phyloP scores from a whole-genome alignment of 306 rosid species.

The Quercus cerris region DNA sequence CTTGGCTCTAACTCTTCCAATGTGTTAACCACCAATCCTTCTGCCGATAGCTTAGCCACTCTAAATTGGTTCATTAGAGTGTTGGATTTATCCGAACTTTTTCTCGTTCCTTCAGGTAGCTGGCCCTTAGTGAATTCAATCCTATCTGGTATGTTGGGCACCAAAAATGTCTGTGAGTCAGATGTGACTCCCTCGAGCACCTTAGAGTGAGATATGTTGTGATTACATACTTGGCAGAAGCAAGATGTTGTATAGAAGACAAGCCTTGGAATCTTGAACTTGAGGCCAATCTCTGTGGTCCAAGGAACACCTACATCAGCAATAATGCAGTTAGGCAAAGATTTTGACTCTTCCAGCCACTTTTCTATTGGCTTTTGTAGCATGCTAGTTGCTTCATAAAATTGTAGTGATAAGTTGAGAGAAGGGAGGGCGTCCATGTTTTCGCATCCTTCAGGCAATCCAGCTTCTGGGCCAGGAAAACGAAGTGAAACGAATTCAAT shows the following conservation, averaged over 20 bases:
- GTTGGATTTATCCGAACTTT: not conserved
- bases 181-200: conserved; percentile 27
- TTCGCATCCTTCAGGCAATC: conserved; percentile 24
- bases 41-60: conserved; percentile 38
- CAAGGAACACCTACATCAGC: conserved; percentile 14
- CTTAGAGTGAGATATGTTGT: conserved; percentile 28
- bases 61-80: conserved; percentile 18
- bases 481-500: not conserved
- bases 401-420: not conserved
- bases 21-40: conserved; percentile 48
- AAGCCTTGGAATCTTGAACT: conserved; percentile 26
- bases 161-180: conserved; percentile 34
- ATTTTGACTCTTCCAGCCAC: not conserved
- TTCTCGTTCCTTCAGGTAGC: not conserved
- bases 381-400: conserved; percentile 3
- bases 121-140: conserved; percentile 43
- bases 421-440: conserved; percentile 17
- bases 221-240: conserved; percentile 16
- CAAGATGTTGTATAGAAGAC: conserved; percentile 11
- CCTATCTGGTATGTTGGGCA: conserved; percentile 43
- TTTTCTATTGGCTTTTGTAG: conserved; percentile 11
- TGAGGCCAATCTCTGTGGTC: conserved; percentile 2
- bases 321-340: conserved; percentile 25
- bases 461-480: conserved; percentile 13
- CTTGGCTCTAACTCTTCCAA: conserved; percentile 55